Percentiles rank a stretch among this genome's conserved stretches.
phyloP scores from a whole-genome alignment of 2,329 filamentous ascomycete species.

The Colletotrichum limetticola region DNA sequence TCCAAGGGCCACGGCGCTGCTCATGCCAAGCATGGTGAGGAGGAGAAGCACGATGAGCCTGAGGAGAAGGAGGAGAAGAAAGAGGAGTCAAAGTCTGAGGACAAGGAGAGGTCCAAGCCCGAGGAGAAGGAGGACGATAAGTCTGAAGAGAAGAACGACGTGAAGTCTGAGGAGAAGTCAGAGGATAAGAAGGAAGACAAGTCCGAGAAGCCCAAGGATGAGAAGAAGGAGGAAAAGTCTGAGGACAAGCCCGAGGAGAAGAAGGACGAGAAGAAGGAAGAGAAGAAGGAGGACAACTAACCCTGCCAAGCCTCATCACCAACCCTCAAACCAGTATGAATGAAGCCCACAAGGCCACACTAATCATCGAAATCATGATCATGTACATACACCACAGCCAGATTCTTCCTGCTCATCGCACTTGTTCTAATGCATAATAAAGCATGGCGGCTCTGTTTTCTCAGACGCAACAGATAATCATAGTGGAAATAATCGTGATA shows the following conservation, averaged over 20 bases:
- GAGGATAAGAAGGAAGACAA: slow-evolving; percentile 36
- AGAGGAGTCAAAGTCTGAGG: not conserved
- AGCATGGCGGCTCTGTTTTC: not conserved
- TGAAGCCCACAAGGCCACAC: slow-evolving; percentile 36
- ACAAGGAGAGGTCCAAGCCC: slow-evolving; percentile 4
- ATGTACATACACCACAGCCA: not conserved
- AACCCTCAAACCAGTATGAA: slow-evolving; percentile 31
- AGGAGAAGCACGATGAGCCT: slow-evolving; percentile 26
- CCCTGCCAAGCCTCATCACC: not conserved
- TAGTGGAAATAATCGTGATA: not conserved
- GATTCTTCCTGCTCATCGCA: not conserved
- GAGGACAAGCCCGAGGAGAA: slow-evolving; percentile 39
- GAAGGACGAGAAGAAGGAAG: slow-evolving; percentile 36
- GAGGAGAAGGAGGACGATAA: slow-evolving; percentile 38
- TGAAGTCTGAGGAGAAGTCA: slow-evolving; percentile 32
- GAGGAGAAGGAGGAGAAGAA: slow-evolving; percentile 20
- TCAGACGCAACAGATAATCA: too few relatives aligned
- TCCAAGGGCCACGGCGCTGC: slow-evolving; percentile 20
- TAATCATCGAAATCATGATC: not conserved
- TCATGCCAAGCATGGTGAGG: slow-evolving; percentile 17
- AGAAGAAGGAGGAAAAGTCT: slow-evolving; percentile 26
- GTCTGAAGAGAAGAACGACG: slow-evolving; percentile 39
- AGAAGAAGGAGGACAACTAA: slow-evolving; percentile 22
- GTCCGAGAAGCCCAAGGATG: slow-evolving; percentile 11
- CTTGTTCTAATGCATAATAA: slow-evolving; percentile 2